These are phyloP conservation scores for Zymoseptoria crescenta DNA, from an alignment of 2,329 filamentous ascomycete genomes.

Conservation along the genomic window DNA sequence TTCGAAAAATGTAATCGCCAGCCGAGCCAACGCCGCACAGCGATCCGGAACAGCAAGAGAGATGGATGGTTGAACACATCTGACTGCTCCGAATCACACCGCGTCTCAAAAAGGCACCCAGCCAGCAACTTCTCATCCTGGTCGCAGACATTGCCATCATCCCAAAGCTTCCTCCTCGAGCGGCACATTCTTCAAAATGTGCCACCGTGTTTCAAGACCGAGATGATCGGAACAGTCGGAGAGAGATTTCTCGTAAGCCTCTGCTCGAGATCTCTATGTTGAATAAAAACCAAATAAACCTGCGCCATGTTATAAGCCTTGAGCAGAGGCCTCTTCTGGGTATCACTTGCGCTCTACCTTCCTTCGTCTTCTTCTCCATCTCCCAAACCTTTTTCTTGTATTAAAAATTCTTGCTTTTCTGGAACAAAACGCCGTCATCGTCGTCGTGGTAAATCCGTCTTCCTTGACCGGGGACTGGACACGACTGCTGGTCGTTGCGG, in stretches of 20 bases:
- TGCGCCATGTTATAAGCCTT: constrained; percentile 13
- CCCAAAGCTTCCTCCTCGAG: background rate
- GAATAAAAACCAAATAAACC: constrained; percentile 13
- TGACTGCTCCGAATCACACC: background rate
- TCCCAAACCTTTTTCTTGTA: background rate
- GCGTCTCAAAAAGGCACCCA: background rate
- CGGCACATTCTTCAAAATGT: background rate
- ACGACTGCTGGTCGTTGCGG: constrained; percentile 1
- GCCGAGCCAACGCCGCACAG: background rate
- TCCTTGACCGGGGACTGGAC: background rate
- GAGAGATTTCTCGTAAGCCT: background rate
- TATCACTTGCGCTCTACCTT: constrained; percentile 21
- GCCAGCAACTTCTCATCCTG: background rate
- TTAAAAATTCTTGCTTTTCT: background rate
- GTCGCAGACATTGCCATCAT: background rate
- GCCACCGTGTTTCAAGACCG: background rate
- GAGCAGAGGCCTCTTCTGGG: constrained; percentile 19
- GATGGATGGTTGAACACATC: constrained; percentile 23
- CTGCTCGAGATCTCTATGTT: constrained; percentile 21
- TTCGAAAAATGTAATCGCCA: background rate
- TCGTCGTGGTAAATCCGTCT: constrained; percentile 8
- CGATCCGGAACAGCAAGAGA: constrained; percentile 1
- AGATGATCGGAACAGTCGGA: background rate
- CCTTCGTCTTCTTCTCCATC: constrained; percentile 7
- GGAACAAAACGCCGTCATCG: constrained; percentile 8